Evolutionary conservation across 495 filamentous ascomycete species (phyloP), one percentile per base, ranked within the genome.

Genomic region (Penicillium herquei): DNA sequence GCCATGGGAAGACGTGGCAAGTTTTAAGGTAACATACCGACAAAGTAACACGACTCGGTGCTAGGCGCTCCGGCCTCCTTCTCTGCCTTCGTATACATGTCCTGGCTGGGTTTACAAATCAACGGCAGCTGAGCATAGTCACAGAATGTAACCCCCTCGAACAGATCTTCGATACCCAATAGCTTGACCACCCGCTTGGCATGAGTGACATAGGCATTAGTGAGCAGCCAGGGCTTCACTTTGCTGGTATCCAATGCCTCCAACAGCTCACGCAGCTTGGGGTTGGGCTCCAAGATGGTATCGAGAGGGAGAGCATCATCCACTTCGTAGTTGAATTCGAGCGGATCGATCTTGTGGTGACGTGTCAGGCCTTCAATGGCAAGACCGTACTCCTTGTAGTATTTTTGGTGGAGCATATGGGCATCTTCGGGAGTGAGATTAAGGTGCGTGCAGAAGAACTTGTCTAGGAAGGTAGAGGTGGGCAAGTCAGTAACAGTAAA

Each of bases 261-360:
- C 26, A 99, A 83, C 46, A 99, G 68, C 63, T 81, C 74, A 43
- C 90, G 86, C 48, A 99, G 78, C 50, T 83, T 75, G 1, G 84
- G 81, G 58, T 96, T 84, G 0, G 89, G 89, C 52, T 77, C 85
- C 64, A 99, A 85, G 68, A 97, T 82, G 8, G 75, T 74, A 52
- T 96, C 91, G 11, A 99, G 82, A 0, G 95, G 93, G 21, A 99
- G 75, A 0, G 95, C 93, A 65, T 99, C 95, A 69, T 99, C 95
- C 26, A 98, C 95, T 72, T 92, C 85, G 56, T 79, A 70, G 70
- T 99, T 99, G 81, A 96, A 99, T 31, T 92, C 91, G 3, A 99
- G 80, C 2, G 95, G 87, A 63, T 99, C 91, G 63, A 99, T 94
- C 71, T 93, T 87, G 73, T 99, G 95, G 71, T 97, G 87, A 21